Percentiles rank a stretch among this genome's conserved stretches.
Conservation (phyloP, 176 grass and related monocot genomes). For the Ampelocalamus luodianensis region DNA sequence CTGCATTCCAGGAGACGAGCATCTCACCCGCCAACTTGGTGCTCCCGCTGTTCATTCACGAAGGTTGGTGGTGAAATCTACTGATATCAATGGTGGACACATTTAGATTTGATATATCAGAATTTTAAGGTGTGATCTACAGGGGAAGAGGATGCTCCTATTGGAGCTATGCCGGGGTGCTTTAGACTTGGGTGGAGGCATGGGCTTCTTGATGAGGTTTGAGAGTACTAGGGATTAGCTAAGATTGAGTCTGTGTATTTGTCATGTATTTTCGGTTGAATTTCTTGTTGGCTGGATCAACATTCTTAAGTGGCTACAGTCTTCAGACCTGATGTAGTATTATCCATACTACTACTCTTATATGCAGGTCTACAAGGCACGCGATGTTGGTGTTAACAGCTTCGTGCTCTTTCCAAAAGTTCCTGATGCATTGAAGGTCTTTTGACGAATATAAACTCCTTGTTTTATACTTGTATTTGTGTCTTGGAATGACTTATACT, state of each 20-base stretch:
- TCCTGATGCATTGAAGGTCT: slow-evolving; percentile 95
- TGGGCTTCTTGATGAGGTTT: slow-evolving; percentile 91
- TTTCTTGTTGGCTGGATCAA: neutral
- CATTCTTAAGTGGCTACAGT: neutral
- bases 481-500: slow-evolving; percentile 28
- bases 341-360: neutral
- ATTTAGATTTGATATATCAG: neutral
- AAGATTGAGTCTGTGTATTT: neutral
- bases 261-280: neutral
- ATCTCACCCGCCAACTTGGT: slow-evolving; percentile 84
- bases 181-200: slow-evolving; percentile 94
- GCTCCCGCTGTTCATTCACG: slow-evolving; percentile 92
- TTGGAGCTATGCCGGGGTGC: slow-evolving; percentile 97
- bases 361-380: slow-evolving; percentile 90
- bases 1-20: slow-evolving; percentile 83
- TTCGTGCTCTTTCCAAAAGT: slow-evolving; percentile 98
- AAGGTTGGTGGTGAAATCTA: slow-evolving; percentile 63
- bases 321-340: neutral
- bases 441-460: slow-evolving; percentile 10
- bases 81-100: neutral
- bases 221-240: neutral
- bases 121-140: neutral
- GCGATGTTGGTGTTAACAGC: slow-evolving; percentile 92
- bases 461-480: slow-evolving; percentile 5
- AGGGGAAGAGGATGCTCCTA: slow-evolving; percentile 92